Evolutionary conservation across 331 rosid species (phyloP).

Genomic region (Rosa hybrid): DNA sequence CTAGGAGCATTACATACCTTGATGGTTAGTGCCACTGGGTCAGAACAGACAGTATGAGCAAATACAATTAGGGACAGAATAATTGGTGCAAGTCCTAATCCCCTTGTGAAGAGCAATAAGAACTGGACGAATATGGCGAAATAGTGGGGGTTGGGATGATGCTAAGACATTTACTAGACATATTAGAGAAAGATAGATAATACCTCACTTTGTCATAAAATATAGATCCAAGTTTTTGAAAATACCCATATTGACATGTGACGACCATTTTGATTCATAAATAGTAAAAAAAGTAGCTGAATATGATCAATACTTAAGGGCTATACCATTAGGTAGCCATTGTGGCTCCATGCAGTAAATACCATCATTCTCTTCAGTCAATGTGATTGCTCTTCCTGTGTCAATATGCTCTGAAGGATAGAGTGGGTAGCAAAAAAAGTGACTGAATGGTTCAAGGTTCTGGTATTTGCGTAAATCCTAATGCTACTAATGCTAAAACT

Average conservation of each 20-base stretch:
- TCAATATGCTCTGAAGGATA: neutral
- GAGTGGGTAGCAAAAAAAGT: neutral
- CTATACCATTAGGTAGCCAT: neutral
- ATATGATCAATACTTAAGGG: neutral
- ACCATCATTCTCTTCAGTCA: too few relatives aligned
- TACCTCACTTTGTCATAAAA: neutral
- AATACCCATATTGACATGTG: neutral
- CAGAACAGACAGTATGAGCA: neutral
- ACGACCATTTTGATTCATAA: neutral
- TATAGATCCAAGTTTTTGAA: neutral
- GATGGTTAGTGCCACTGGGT: neutral
- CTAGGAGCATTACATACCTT: too few relatives aligned
- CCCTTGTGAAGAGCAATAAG: neutral
- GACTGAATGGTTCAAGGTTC: neutral
- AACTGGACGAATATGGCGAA: neutral
- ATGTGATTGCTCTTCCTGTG: neutral
- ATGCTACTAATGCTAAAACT: neutral
- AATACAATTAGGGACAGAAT: neutral
- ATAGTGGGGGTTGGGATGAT: neutral
- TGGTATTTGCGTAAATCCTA: neutral
- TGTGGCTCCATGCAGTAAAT: too few relatives aligned
- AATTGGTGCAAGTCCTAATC: neutral
- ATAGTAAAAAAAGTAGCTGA: neutral
- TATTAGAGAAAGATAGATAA: neutral
- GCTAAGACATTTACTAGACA: neutral